Base-by-base conservation (phyloP, 176 grass and related monocot species). In the Aegilops bicornis region DNA sequence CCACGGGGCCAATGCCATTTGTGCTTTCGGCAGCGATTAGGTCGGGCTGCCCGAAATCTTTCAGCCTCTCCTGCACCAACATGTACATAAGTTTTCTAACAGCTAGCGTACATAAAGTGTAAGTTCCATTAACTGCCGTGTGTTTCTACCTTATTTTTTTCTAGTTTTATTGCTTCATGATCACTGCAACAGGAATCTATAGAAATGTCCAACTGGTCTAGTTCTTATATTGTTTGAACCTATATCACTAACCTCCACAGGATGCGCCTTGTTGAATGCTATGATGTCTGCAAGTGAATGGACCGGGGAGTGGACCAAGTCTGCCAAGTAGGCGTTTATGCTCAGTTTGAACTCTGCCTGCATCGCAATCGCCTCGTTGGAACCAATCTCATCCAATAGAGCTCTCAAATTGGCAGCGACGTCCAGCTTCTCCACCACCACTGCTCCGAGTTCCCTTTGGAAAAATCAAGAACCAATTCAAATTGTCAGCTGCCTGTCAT, bases 281-380 rank as follows among this genome's bases (percentile, higher is more conserved):
- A 95, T 89, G 25, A 95, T 23, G 48, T 95, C 79, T 2, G 85
- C 64, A 1, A 95, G 79, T 19, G 88, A 95, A 11, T 69, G 87
- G 4, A 95, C 90, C 2, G 88, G 93, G 14, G 93, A 89, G 19
- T 69, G 69, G 5, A 69, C 6, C 20, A 95, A 73, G 16, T 92
- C 25, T 7, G 88, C 78, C 71, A 95, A 65, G 72, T 92, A 95
- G 2, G 32, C 68, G 40, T 92, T 90, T 11, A 95, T 10, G 73
- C 20, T 27, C 7, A 88, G 24, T 84, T 95, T 95, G 77, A 92
- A 95, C 83, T 92, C 93, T 39, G 87, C 82, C 17, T 24, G 3
- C 12, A 89, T 10, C 4, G 68, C 87, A 25, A 58, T 37, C 0
- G 0, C 10, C 61, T 45, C 9, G 39, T 47, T 80, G 9, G 33